Conservation (phyloP, 192 early-diverging fungal species). For the Jimgerdemannia lactiflua region DNA sequence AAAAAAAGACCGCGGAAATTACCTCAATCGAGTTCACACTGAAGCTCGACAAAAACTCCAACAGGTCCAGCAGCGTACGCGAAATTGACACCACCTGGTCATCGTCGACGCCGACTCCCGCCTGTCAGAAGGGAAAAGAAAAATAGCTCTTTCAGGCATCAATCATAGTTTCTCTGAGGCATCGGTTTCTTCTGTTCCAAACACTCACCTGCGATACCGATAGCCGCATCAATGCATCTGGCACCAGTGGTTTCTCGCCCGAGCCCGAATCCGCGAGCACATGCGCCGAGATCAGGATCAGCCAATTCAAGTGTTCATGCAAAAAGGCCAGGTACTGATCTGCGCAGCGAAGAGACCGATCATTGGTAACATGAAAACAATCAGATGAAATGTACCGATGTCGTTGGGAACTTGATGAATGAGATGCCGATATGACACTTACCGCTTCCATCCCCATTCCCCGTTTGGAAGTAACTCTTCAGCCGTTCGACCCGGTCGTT, state of each 20-base stretch:
- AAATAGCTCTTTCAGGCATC: background rate
- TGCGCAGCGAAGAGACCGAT: background rate
- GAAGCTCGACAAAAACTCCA: conserved; percentile 50
- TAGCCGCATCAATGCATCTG: conserved; percentile 54
- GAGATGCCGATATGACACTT: background rate
- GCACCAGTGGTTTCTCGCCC: conserved; percentile 71
- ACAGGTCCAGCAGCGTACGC: conserved; percentile 42
- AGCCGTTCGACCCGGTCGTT: conserved; percentile 47
- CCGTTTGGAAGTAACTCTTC: conserved; percentile 40
- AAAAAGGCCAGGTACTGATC: conserved; percentile 27
- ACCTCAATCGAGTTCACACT: conserved; percentile 42
- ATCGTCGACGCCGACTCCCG: conserved; percentile 17
- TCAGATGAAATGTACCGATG: background rate
- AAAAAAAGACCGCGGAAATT: background rate
- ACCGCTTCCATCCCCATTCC: conserved; percentile 26
- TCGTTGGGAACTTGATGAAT: no score
- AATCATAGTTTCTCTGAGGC: background rate
- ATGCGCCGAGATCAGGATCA: conserved; percentile 63
- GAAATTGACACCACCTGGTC: conserved; percentile 52
- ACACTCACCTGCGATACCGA: conserved; percentile 40
- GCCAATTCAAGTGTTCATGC: conserved; percentile 74
- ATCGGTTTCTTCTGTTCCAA: background rate
- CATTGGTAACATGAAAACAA: background rate
- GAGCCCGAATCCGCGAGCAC: conserved; percentile 63
- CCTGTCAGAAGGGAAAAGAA: background rate